Percentiles rank a stretch among this genome's conserved stretches.
These are phyloP conservation scores for Penicillium sp. DNA, from an alignment of 2,329 filamentous ascomycete genomes.

Conservation along the genomic window DNA sequence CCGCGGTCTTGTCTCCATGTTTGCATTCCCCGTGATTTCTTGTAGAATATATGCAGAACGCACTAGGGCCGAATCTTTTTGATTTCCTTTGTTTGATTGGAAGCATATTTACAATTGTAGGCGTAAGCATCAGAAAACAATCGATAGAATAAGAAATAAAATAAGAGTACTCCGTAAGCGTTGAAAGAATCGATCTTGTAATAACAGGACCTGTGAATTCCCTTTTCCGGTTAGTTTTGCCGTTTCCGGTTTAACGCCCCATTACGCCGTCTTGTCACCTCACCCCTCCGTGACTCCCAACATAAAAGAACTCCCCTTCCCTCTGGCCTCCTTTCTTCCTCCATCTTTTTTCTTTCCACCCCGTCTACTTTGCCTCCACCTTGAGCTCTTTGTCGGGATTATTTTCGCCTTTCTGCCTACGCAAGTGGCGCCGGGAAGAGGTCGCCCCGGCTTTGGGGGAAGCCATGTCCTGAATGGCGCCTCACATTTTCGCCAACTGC, in stretches of 20 bases:
- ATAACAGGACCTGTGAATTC: background rate
- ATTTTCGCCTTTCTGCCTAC: conserved; percentile 1
- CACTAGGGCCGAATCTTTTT: conserved; percentile 27
- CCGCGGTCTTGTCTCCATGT: conserved; percentile 18
- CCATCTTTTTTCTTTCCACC: background rate
- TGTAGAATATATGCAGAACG: conserved; percentile 35
- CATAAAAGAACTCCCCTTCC: background rate
- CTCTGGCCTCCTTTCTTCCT: background rate
- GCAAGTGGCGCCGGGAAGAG: background rate
- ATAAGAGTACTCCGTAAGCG: too few relatives aligned
- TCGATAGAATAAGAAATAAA: background rate
- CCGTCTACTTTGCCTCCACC: background rate
- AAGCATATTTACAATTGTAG: too few relatives aligned
- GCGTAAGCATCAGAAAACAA: conserved; percentile 2
- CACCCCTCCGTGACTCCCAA: background rate
- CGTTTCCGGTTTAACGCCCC: background rate
- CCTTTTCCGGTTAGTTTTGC: background rate
- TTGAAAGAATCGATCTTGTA: too few relatives aligned
- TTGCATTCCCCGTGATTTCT: conserved; percentile 29
- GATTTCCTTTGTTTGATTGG: conserved; percentile 24
- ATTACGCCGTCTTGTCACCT: background rate
- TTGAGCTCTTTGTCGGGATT: background rate
- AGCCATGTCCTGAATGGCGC: background rate
- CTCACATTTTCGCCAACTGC: background rate
- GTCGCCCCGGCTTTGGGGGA: background rate